Evolutionary conservation across 176 grass and related monocot genomes (phyloP), one percentile per base, ranked within the genome.

Genomic region (Elymus sibiricus): DNA sequence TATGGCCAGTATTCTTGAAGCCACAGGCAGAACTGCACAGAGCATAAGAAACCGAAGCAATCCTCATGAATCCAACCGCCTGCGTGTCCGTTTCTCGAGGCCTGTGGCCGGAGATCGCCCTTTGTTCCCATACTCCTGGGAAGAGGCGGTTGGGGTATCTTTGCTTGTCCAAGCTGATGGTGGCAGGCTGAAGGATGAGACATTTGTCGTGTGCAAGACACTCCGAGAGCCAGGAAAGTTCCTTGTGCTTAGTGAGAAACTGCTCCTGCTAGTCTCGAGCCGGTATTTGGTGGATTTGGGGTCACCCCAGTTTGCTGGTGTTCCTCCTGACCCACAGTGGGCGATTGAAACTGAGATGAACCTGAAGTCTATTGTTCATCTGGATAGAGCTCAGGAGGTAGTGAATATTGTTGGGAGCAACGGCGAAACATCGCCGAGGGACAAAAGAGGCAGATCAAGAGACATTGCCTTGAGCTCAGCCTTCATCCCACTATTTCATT

Each of bases 351-450:
- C 81, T 4, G 83, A 95, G 76, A 94, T 98, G 93, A 85, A 78
- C 68, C 90, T 98, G 66, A 86, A 95, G 85, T 89, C 90, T 60
- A 66, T 98, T 53, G 88, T 98, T 87, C 96, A 95, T 85, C 87
- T 98, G 73, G 96, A 98, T 79, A 89, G 93, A 55, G 86, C 86
- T 81, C 83, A 81, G 64, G 91, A 94, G 80, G 84, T 94, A 55
- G 90, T 98, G 38, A 95, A 98, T 73, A 94, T 98, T 72, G 96
- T 98, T 56, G 93, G 93, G 79, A 95, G 95, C 95, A 92, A 90
- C 10, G 85, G 89, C 21, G 93, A 95, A 65, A 90, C 91, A 25
- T 82, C 94, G 46, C 85, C 82, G 6, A 93, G 87, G 89, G 91
- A 89, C 78, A 92, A 88, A 74, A 92, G 86, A 86, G 78, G 78